phyloP scores from a whole-genome alignment of 768 basidiomycete genomes.

The Trametes gibbosa region DNA sequence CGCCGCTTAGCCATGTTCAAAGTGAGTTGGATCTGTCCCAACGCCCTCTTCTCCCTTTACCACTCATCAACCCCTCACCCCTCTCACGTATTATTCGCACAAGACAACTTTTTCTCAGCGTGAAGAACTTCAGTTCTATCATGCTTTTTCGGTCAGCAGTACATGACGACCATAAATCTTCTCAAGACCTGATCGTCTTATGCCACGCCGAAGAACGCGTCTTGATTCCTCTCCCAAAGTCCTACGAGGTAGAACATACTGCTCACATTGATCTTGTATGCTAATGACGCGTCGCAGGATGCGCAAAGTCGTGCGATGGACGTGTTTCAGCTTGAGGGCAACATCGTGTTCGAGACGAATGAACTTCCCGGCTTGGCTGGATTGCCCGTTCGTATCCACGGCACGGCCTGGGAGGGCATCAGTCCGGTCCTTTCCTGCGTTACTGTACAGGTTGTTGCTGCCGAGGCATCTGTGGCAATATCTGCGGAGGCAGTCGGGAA shows the following conservation, averaged over 20 bases:
- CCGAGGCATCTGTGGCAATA: not conserved
- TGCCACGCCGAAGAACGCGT: slow-evolving; percentile 10
- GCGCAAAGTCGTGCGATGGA: not conserved
- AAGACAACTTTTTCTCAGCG: too few relatives aligned
- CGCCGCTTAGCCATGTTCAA: too few relatives aligned
- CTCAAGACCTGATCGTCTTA: slow-evolving; percentile 17
- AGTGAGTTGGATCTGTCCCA: too few relatives aligned
- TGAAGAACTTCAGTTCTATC: too few relatives aligned
- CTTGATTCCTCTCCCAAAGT: slow-evolving; percentile 12
- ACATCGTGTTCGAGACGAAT: slow-evolving; percentile 9
- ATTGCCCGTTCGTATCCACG: slow-evolving; percentile 13
- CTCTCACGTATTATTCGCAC: too few relatives aligned
- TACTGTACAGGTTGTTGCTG: not conserved
- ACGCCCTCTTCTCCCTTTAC: too few relatives aligned
- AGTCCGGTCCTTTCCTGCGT: slow-evolving; percentile 6
- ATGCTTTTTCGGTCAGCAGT: slow-evolving; percentile 15
- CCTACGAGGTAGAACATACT: slow-evolving; percentile 6
- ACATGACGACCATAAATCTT: slow-evolving; percentile 4
- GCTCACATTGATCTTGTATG: too few relatives aligned
- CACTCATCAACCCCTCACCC: too few relatives aligned
- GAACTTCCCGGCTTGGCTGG: slow-evolving; percentile 12
- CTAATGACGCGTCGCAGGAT: slow-evolving; percentile 4
- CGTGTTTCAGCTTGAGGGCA: slow-evolving; percentile 7
- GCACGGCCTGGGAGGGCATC: slow-evolving; percentile 18
- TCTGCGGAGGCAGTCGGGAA: not conserved